phyloP scores from a whole-genome alignment of 2,329 filamentous ascomycete species.

The Aspergillus sp. region DNA sequence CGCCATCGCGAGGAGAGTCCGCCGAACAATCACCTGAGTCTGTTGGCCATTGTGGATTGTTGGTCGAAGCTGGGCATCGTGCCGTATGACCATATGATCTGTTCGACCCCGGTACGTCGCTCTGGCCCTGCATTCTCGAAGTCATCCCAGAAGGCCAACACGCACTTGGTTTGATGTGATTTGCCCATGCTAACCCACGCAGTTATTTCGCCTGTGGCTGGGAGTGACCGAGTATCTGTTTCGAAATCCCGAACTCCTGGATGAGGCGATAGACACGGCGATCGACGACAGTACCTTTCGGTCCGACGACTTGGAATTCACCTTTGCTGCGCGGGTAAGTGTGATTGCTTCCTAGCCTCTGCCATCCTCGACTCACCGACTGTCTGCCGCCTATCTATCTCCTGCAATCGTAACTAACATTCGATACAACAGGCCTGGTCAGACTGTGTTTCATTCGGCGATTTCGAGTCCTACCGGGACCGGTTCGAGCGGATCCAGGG shows the following conservation, averaged over 20 bases:
- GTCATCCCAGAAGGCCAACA: too few relatives aligned
- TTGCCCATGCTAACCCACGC: neutral
- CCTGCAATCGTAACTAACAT: neutral
- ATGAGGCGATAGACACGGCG: constrained; percentile 76
- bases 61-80: constrained; percentile 92
- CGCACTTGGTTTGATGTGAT: neutral
- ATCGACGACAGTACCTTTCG: constrained; percentile 85
- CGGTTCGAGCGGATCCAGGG: constrained; percentile 82
- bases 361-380: too few relatives aligned
- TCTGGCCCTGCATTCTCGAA: too few relatives aligned
- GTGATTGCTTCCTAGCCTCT: too few relatives aligned
- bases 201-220: constrained; percentile 88
- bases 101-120: constrained; percentile 69
- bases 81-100: constrained; percentile 99
- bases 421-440: constrained; percentile 63
- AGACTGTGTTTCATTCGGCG: constrained; percentile 79
- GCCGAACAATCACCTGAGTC: constrained; percentile 79
- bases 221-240: constrained; percentile 97
- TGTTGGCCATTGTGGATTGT: constrained; percentile 96
- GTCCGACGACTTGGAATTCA: constrained; percentile 95
- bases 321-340: constrained; percentile 73
- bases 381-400: neutral
- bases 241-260: constrained; percentile 68
- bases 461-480: constrained; percentile 88
- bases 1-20: constrained; percentile 59